Percentiles rank a stretch among this genome's conserved stretches.
Evolutionary conservation across 306 rosid genomes (phyloP).

Genomic region (Vicia faba): DNA sequence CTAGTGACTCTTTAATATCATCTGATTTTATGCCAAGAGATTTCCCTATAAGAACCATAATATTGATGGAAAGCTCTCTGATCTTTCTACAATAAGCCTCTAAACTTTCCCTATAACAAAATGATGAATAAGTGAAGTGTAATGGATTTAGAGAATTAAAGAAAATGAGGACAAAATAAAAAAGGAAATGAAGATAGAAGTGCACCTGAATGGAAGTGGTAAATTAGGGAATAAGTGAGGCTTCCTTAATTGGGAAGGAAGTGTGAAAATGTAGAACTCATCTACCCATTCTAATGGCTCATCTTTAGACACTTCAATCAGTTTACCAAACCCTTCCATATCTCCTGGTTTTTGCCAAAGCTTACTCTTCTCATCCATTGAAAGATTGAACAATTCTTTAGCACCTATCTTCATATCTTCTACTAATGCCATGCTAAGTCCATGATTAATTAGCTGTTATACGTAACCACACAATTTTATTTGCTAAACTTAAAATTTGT

Average conservation of each 20-base stretch:
- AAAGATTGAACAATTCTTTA: constrained; percentile 45
- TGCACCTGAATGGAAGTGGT: constrained; percentile 35
- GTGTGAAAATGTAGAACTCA: constrained; percentile 35
- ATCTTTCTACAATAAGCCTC: constrained; percentile 29
- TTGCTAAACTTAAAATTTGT: too few species aligned
- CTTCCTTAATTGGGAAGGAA: constrained; percentile 37
- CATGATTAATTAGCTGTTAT: constrained; percentile 46
- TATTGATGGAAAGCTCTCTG: constrained; percentile 23
- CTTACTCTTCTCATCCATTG: constrained; percentile 44
- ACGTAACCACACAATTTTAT: not conserved
- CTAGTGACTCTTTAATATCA: constrained; percentile 30
- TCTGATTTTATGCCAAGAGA: constrained; percentile 32
- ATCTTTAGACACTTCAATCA: not conserved
- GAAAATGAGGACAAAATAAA: too few species aligned
- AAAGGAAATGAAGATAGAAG: not conserved
- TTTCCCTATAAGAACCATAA: constrained; percentile 31
- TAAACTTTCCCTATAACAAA: constrained; percentile 23
- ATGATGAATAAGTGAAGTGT: too few species aligned
- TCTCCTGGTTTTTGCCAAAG: constrained; percentile 46
- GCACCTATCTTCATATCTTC: constrained; percentile 43
- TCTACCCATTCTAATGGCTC: constrained; percentile 35
- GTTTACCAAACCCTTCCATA: constrained; percentile 43
- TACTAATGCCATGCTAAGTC: constrained; percentile 16
- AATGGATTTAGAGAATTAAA: too few species aligned
- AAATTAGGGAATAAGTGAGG: constrained; percentile 35